phyloP scores from a whole-genome alignment of 768 basidiomycete species.

The Gymnopilus dilepis region DNA sequence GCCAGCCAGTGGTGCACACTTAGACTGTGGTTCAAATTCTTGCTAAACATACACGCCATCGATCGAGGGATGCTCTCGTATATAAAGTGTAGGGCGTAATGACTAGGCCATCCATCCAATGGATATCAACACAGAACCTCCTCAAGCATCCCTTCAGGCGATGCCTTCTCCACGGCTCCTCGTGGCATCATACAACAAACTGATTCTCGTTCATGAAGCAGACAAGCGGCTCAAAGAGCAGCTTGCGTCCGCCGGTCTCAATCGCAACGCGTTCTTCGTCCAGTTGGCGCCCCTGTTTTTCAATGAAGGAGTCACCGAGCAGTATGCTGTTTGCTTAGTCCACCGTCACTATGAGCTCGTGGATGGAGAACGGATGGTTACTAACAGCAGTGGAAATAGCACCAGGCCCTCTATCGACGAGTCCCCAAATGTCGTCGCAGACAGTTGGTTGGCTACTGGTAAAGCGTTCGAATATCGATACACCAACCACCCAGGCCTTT shows the following conservation, averaged over 20 bases:
- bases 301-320: neutral
- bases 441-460: neutral
- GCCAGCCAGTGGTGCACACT: no score
- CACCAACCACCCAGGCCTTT: no score
- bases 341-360: constrained; percentile 1
- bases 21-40: no score
- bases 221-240: neutral
- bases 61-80: no score
- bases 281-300: neutral
- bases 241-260: neutral
- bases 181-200: neutral
- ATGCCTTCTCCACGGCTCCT: no score
- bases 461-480: neutral
- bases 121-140: no score
- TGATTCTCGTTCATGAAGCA: neutral
- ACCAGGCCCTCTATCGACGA: neutral
- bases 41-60: no score
- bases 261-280: neutral
- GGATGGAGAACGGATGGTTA: constrained; percentile 2
- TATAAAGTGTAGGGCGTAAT: no score
- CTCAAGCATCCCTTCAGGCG: no score
- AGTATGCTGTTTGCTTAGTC: neutral
- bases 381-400: neutral
- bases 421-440: neutral
- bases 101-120: no score